These are phyloP conservation scores for Monascus ruber DNA, from an alignment of 2,329 filamentous ascomycete species.

Conservation along the genomic window DNA sequence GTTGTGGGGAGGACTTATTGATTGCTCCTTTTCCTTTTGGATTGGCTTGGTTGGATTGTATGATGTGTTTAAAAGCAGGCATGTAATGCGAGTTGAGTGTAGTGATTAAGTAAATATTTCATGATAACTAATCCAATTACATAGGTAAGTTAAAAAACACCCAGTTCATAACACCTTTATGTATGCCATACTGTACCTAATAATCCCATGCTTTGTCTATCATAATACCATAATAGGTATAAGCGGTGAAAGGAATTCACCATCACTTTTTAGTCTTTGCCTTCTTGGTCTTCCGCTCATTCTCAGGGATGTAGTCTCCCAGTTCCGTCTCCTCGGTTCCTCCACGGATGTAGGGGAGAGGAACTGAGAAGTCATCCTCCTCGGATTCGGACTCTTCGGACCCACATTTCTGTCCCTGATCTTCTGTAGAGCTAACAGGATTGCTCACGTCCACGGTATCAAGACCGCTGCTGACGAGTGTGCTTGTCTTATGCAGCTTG, in stretches of 20 bases:
- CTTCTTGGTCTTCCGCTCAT: constrained; percentile 9
- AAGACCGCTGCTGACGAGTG: constrained; percentile 27
- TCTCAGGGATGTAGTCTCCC: constrained; percentile 14
- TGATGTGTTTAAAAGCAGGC: too few relatives aligned
- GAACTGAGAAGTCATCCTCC: constrained; percentile 7
- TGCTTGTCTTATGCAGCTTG: constrained; percentile 26
- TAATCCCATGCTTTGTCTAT: too few relatives aligned
- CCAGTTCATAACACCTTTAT: too few relatives aligned
- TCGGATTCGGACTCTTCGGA: constrained; percentile 4
- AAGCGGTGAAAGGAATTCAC: too few relatives aligned
- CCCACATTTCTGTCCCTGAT: background rate
- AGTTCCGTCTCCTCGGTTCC: constrained; percentile 17
- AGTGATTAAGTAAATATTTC: too few relatives aligned
- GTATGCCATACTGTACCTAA: too few relatives aligned
- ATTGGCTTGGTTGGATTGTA: too few relatives aligned
- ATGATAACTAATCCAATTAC: too few relatives aligned
- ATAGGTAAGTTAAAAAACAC: too few relatives aligned
- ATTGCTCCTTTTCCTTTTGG: background rate
- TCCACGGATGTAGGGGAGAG: constrained; percentile 9
- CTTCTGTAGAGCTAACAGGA: constrained; percentile 11
- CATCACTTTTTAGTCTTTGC: constrained; percentile 4
- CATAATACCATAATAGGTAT: too few relatives aligned
- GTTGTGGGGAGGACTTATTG: constrained; percentile 59
- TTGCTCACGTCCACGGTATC: constrained; percentile 16
- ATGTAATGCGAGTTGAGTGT: too few relatives aligned